phyloP scores from a whole-genome alignment of 2,329 filamentous ascomycete species.

The Westerdykella sp. region DNA sequence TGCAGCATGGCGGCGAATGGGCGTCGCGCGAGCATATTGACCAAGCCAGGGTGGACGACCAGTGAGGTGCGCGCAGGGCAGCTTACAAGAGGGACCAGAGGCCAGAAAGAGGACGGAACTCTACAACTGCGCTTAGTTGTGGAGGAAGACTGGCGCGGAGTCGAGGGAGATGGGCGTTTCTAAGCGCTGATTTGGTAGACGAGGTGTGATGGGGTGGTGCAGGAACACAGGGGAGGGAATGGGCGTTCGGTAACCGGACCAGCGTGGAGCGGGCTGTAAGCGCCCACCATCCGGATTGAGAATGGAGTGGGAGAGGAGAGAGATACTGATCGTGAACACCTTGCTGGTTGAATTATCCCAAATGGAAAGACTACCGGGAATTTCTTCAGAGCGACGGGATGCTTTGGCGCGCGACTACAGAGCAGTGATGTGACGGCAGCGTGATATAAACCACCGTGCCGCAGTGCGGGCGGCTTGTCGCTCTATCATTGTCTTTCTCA shows the following conservation, averaged over 20 bases:
- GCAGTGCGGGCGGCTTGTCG: not conserved
- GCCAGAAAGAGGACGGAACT: not conserved
- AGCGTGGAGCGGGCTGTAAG: not conserved
- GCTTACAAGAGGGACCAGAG: conserved; percentile 4
- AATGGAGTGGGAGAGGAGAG: conserved; percentile 5
- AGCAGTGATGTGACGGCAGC: conserved; percentile 23
- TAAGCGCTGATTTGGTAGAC: too few relatives aligned
- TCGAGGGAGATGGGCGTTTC: too few relatives aligned
- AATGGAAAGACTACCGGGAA: not conserved
- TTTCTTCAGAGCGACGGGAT: not conserved
- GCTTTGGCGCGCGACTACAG: conserved; percentile 6
- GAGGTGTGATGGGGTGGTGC: too few relatives aligned
- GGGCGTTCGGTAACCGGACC: not conserved
- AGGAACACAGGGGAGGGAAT: too few relatives aligned
- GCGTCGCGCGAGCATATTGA: conserved; percentile 23
- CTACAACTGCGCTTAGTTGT: not conserved
- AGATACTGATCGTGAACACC: not conserved
- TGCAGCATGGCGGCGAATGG: conserved; percentile 23
- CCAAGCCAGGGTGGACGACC: conserved; percentile 21
- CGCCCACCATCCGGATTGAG: conserved; percentile 1
- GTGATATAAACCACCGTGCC: conserved; percentile 16
- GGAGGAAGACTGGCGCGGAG: not conserved
- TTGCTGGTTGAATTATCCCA: too few relatives aligned
- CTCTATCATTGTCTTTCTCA: not conserved
- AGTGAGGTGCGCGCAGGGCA: conserved; percentile 19